phyloP scores from a whole-genome alignment of 2,329 filamentous ascomycete species.

The Coniochaeta prunicola region DNA sequence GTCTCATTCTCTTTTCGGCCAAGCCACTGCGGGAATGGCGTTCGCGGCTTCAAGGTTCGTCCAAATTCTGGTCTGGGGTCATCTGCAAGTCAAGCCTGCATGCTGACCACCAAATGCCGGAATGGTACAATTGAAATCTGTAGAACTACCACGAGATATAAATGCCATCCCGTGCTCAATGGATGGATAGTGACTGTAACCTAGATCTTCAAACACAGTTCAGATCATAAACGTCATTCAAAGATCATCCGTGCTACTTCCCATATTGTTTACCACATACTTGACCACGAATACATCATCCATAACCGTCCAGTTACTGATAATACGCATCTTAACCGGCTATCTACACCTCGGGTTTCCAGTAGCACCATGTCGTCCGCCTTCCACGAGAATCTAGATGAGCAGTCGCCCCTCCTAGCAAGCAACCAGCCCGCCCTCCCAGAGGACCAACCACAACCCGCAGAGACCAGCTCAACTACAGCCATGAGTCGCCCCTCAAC shows the following conservation, averaged over 20 bases:
- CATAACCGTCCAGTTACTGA: not conserved
- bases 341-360: not conserved
- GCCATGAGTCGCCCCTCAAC: not conserved
- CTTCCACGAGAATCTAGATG: slow-evolving; percentile 1
- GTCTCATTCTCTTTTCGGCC: not conserved
- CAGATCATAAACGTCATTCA: not conserved
- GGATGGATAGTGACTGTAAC: not conserved
- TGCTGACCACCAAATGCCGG: not conserved
- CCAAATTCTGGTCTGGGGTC: not conserved
- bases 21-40: not conserved
- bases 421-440: not conserved
- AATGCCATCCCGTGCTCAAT: not conserved
- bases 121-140: not conserved
- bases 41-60: not conserved
- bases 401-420: slow-evolving; percentile 9
- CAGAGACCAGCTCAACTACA: not conserved
- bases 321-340: not conserved
- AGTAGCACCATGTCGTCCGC: not conserved
- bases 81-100: not conserved
- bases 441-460: not conserved
- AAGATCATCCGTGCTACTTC: not conserved
- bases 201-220: not conserved
- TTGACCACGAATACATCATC: not conserved
- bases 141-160: not conserved
- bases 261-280: not conserved